Evolutionary conservation across 2,329 filamentous ascomycete genomes (phyloP), one percentile per base, ranked within the genome.

Genomic region (Colletotrichum agaves): DNA sequence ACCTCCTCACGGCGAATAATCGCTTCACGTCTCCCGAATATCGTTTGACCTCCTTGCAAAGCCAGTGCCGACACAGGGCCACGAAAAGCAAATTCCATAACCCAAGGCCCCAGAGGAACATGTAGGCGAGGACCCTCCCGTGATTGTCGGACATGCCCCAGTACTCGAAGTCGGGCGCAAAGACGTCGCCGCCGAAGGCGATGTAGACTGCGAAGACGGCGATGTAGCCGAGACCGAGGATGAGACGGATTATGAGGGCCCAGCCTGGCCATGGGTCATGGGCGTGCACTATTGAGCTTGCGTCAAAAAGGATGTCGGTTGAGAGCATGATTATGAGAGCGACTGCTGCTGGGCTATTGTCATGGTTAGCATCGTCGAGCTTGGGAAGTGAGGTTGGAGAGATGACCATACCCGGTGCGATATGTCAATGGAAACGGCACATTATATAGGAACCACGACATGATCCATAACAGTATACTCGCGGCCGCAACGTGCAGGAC

Each of bases 141-240:
- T 72, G 73, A 19, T 69, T 67, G 5, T 72, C 67, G 44, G 70
- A 31, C 57, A 82, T 69, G 17, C 73, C 76, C 79, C 79, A 82
- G 71, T 78, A 81, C 0, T 74, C 72, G 49, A 79, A 81, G 2
- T 73, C 73, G 2, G 59, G 49, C 0, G 79, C 78, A 49, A 82
- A 82, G 23, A 79, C 77, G n/a, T 73, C 70, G 15, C 77, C 70
- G n/a, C 77, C 74, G 37, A 75, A 37, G 11, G 72, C 76, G 19
- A 79, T 69, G 50, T 79, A 80, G n/a, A 75, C 73, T 52, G 78
- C 67, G 56, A 82, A 78, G 31, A 79, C 62, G 17, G 74, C 73
- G n/a, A 81, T 67, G 52, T 81, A 78, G 17, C 72, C 73, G 15
- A 75, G 60, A 4, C 78, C 78, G 23, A 76, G 72, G 21, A 75